Conservation (phyloP, 2,329 filamentous ascomycete species). For the Xylaria sp. region DNA sequence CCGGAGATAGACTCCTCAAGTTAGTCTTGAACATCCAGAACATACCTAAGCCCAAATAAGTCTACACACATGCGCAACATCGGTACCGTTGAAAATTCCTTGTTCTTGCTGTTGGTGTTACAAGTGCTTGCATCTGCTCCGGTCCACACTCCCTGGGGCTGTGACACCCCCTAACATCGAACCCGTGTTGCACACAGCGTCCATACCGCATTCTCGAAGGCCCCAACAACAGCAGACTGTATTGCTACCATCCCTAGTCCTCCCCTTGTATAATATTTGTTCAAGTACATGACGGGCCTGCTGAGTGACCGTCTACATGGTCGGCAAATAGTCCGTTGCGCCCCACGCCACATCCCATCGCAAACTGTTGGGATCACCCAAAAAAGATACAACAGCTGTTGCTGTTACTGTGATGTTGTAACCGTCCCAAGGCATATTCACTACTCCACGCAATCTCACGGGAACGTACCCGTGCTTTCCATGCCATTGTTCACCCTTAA, state of each 20-base stretch:
- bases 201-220: slow-evolving; percentile 19
- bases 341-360: slow-evolving; percentile 21
- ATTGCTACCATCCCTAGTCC: slow-evolving; percentile 23
- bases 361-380: slow-evolving; percentile 23
- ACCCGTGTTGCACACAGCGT: slow-evolving; percentile 6
- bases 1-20: background rate
- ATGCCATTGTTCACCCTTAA: slow-evolving; percentile 19
- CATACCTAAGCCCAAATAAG: background rate
- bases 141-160: slow-evolving; percentile 16
- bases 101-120: slow-evolving; percentile 26
- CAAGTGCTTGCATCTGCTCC: slow-evolving; percentile 9
- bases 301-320: slow-evolving; percentile 24
- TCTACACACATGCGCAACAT: slow-evolving; percentile 10
- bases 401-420: slow-evolving; percentile 23
- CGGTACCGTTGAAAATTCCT: slow-evolving; percentile 16
- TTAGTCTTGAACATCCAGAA: background rate
- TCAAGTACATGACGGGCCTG: slow-evolving; percentile 30
- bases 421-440: slow-evolving; percentile 32
- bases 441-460: slow-evolving; percentile 15
- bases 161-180: slow-evolving; percentile 24
- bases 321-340: slow-evolving; percentile 20
- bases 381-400: slow-evolving; percentile 14
- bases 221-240: slow-evolving; percentile 20
- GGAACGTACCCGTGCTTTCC: slow-evolving; percentile 22
- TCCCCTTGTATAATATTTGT: slow-evolving; percentile 23